A percentile compares a stretch with the other conserved stretches of the same genome.
phyloP scores from a whole-genome alignment of 805 yeast genomes.

The Starmerella asiatica region DNA sequence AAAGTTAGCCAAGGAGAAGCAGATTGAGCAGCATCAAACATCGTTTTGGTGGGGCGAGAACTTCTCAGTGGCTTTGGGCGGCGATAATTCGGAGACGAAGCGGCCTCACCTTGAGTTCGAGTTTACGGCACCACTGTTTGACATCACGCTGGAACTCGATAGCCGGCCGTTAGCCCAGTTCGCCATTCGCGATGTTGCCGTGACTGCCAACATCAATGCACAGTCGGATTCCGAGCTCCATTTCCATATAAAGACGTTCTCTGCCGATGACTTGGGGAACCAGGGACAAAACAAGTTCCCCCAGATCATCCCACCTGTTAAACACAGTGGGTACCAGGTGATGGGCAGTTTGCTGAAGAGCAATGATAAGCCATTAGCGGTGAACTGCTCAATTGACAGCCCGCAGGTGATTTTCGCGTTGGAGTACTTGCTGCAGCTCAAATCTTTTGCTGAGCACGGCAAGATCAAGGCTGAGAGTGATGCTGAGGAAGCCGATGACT shows the following conservation, averaged over 20 bases:
- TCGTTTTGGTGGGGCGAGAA: conserved; percentile 19
- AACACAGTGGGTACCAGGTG: conserved; percentile 57
- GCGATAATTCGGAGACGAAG: background rate
- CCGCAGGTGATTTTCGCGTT: conserved; percentile 73
- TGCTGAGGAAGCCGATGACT: conserved; percentile 8
- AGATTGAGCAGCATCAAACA: conserved; percentile 12
- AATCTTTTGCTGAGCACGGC: conserved; percentile 46
- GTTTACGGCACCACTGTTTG: conserved; percentile 18
- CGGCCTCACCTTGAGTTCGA: conserved; percentile 11
- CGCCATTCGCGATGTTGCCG: conserved; percentile 45
- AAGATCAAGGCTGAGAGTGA: background rate
- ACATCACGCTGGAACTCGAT: conserved; percentile 9
- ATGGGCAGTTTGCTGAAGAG: conserved; percentile 33
- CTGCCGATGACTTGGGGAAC: conserved; percentile 59
- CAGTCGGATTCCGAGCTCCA: conserved; percentile 47
- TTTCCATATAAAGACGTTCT: conserved; percentile 55
- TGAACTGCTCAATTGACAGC: conserved; percentile 44
- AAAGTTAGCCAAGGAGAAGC: conserved; percentile 17
- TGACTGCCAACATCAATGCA: conserved; percentile 38
- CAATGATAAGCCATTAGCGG: conserved; percentile 13
- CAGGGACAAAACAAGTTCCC: conserved; percentile 55
- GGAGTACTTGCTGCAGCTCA: conserved; percentile 71
- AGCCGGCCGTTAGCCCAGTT: conserved; percentile 38
- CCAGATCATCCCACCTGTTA: conserved; percentile 62
- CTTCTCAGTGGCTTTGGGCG: conserved; percentile 9